Conservation (phyloP, 2,329 filamentous ascomycete species). For the Hypoxylon sp. region DNA sequence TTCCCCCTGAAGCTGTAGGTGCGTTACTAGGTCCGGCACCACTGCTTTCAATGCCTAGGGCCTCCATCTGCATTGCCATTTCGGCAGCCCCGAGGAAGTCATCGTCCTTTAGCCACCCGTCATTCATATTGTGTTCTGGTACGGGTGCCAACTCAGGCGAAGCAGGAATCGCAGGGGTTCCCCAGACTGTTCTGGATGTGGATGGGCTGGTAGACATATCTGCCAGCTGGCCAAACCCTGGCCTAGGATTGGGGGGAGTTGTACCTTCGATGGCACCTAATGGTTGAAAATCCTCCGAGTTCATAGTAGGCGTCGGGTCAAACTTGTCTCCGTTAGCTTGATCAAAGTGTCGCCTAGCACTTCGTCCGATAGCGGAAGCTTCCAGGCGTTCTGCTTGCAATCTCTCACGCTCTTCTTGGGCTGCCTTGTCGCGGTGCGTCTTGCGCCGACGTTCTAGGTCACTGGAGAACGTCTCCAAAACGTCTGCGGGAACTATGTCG, state of each 20-base stretch:
- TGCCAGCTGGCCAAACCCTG: slow-evolving; percentile 73
- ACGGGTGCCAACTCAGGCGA: slow-evolving; percentile 63
- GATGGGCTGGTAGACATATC: slow-evolving; percentile 84
- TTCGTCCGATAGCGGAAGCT: slow-evolving; percentile 70
- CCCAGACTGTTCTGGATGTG: slow-evolving; percentile 85
- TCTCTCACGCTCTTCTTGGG: slow-evolving; percentile 85
- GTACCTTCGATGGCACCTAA: slow-evolving; percentile 60
- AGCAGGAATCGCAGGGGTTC: slow-evolving; percentile 74
- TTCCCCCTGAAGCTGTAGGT: slow-evolving; percentile 51
- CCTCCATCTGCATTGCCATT: slow-evolving; percentile 66
- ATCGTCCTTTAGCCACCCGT: slow-evolving; percentile 88
- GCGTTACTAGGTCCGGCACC: slow-evolving; percentile 34
- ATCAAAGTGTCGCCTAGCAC: slow-evolving; percentile 52
- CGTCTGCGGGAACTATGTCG: slow-evolving; percentile 79
- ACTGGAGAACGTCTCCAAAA: slow-evolving; percentile 76
- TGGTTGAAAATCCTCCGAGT: slow-evolving; percentile 72
- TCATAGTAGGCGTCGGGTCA: slow-evolving; percentile 53
- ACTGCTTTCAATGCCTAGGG: slow-evolving; percentile 53
- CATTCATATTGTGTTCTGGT: slow-evolving; percentile 60
- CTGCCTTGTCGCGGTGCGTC: slow-evolving; percentile 82
- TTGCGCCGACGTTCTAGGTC: slow-evolving; percentile 82
- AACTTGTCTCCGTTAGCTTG: slow-evolving; percentile 51
- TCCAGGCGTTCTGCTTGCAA: slow-evolving; percentile 83
- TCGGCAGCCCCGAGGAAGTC: slow-evolving; percentile 73
- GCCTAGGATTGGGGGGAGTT: slow-evolving; percentile 64